Evolutionary conservation across 2,329 filamentous ascomycete genomes (phyloP), one percentile per base, ranked within the genome.

Genomic region (Trichoderma atroviride): DNA sequence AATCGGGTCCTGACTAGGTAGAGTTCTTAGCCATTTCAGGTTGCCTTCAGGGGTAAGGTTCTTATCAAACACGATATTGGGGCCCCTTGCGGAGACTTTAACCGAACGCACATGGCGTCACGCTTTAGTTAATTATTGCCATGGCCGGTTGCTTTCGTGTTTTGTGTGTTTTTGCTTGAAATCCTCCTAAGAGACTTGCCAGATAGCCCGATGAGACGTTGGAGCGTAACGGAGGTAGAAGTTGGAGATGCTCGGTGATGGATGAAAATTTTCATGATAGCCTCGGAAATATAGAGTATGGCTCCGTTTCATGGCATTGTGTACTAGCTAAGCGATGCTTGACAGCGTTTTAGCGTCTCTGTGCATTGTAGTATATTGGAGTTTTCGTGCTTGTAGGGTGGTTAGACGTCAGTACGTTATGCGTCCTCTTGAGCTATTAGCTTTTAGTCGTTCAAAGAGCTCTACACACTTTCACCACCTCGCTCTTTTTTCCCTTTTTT

Each of bases 51-150:
- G 63, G 63, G 63, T 24, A 50, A 29, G 19, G 22, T 57, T 22
- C 19, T 67, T 37, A 29, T 47, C 50, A 63, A 63, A 63, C 60
- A 11, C 47, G 35, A 50, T 58, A 22, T 50, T 37, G 27, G 14
- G 63, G 50, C 24, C 53, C 63, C 37, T 50, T 66, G 63, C 53
- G 53, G 63, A 50, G 52, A 65, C 62, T 24, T 47, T 56, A 57
- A 47, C 62, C 62, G 62, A 65, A 24, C 35, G 22, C 52, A 47
- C 53, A 66, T 66, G 53, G 37, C 63, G 53, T 50, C 37, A 58
- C 63, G 63, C 37, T 55, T 16, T 50, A n/a, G 19, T 43, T 27
- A 9, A 50, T 35, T 35, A 35, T 43, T 47, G 16, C 29, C 4
- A 35, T 33, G 6, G 5, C 14, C 13, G 11, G 9, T 37, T 24